A percentile compares a stretch with the other conserved stretches of the same genome.
phyloP scores from a whole-genome alignment of 148 eudicot genomes.

The Rhododendron molle region DNA sequence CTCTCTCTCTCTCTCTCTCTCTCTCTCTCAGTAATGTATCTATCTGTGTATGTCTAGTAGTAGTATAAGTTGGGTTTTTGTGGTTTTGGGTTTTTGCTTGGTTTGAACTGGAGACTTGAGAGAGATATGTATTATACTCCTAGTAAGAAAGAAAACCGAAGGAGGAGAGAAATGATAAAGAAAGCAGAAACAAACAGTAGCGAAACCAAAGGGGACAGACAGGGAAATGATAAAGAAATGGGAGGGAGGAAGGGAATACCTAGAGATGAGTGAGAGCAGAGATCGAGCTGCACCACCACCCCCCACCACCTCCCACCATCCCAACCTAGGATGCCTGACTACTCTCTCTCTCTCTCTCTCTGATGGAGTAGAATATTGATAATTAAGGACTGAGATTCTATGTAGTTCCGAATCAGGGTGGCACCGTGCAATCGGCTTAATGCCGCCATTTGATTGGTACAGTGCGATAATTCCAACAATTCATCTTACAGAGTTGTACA shows the following conservation, averaged over 20 bases:
- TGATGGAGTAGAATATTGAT: neutral
- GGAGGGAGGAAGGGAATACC: neutral
- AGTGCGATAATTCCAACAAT: neutral
- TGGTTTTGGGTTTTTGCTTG: constrained; percentile 23
- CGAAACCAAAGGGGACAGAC: neutral
- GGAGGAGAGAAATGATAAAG: neutral
- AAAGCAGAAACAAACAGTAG: neutral
- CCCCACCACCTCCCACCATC: neutral
- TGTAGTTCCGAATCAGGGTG: neutral
- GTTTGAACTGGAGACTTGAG: constrained; percentile 31
- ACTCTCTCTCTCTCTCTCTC: neutral
- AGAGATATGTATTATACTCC: neutral
- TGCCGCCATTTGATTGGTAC: neutral
- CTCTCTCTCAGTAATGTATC: neutral
- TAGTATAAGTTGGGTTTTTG: constrained; percentile 3
- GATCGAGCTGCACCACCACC: constrained; percentile 2
- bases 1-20: neutral
- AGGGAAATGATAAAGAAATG: constrained; percentile 6
- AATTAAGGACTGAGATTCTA: neutral
- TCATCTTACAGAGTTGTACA: too few relatives aligned
- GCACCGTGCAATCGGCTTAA: neutral
- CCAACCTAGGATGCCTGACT: constrained; percentile 1
- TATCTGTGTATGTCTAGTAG: constrained; percentile 16
- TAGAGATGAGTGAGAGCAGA: neutral
- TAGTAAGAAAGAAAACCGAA: neutral